A percentile compares a stretch with the other conserved stretches of the same genome.
Evolutionary conservation across 1,284 basidiomycete genomes (phyloP).

Genomic region (Trichosporon faecale): DNA sequence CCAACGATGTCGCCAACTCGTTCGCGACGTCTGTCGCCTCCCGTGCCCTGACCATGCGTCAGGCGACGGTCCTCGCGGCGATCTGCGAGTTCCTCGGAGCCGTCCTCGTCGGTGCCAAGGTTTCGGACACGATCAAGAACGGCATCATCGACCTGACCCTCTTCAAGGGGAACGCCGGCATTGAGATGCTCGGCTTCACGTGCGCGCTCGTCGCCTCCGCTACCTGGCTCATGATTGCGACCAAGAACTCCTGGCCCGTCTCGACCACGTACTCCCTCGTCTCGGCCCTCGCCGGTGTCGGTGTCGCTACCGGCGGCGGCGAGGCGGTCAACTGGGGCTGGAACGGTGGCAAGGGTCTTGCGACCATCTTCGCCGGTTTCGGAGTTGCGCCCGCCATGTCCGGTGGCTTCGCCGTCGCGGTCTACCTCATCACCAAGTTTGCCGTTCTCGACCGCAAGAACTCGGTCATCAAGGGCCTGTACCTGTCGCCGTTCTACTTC

Average conservation of each 20-base stretch:
- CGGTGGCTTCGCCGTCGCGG: conserved; percentile 51
- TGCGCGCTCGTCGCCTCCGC: conserved; percentile 50
- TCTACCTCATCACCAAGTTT: conserved; percentile 53
- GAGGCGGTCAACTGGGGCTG: conserved; percentile 55
- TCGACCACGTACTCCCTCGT: conserved; percentile 54
- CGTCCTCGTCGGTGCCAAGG: conserved; percentile 52
- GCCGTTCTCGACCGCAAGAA: conserved; percentile 50
- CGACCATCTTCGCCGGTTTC: conserved; percentile 52
- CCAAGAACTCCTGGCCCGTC: conserved; percentile 51
- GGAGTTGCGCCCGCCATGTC: conserved; percentile 49
- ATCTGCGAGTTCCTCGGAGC: conserved; percentile 54
- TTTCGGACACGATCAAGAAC: conserved; percentile 54
- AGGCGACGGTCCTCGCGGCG: conserved; percentile 52
- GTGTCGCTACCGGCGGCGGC: conserved; percentile 53
- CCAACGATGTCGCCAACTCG: conserved; percentile 50
- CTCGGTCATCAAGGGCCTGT: conserved; percentile 45
- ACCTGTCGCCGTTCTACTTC: conserved; percentile 52
- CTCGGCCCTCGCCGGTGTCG: conserved; percentile 54
- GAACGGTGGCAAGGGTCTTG: conserved; percentile 54
- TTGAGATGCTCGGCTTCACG: conserved; percentile 55
- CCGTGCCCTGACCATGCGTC: conserved; percentile 52
- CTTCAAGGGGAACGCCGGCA: conserved; percentile 53
- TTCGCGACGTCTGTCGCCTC: conserved; percentile 55
- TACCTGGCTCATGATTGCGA: conserved; percentile 53
- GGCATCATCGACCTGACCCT: conserved; percentile 47